Conservation (phyloP, 257 asterid genomes). For the Fraxinus americana region DNA sequence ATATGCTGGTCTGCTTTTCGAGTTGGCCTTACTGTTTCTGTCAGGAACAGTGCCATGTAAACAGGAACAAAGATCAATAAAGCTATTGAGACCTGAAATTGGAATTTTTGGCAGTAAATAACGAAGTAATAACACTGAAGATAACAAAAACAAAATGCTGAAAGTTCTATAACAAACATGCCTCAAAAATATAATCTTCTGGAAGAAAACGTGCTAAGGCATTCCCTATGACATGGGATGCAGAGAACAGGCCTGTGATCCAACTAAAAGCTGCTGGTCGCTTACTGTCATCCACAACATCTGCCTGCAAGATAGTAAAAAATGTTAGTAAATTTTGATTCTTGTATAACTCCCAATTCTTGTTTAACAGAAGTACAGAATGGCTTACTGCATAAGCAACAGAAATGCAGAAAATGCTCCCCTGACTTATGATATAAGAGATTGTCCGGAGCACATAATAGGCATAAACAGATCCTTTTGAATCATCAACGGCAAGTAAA, state of each 20-base stretch:
- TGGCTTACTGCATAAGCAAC: slow-evolving; percentile 86
- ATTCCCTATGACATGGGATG: slow-evolving; percentile 86
- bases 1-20: slow-evolving; percentile 33
- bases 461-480: slow-evolving; percentile 82
- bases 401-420: slow-evolving; percentile 89
- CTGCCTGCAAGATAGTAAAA: slow-evolving; percentile 61
- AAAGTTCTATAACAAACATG: slow-evolving; percentile 28
- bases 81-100: slow-evolving; percentile 74
- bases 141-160: slow-evolving; percentile 2
- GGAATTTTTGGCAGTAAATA: slow-evolving; percentile 14
- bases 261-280: slow-evolving; percentile 87
- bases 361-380: slow-evolving; percentile 13
- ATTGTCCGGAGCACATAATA: slow-evolving; percentile 70
- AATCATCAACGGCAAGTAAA: slow-evolving; percentile 69
- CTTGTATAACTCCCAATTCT: slow-evolving; percentile 3
- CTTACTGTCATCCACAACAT: slow-evolving; percentile 59
- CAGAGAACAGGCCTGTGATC: slow-evolving; percentile 89
- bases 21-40: slow-evolving; percentile 63
- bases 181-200: slow-evolving; percentile 66
- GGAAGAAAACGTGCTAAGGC: slow-evolving; percentile 86
- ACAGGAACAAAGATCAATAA: slow-evolving; percentile 62
- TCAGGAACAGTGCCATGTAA: slow-evolving; percentile 67
- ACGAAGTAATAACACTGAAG: slow-evolving; percentile 1
- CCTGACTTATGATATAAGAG: slow-evolving; percentile 81
- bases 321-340: slow-evolving; percentile 8